Percentiles rank a stretch among this genome's conserved stretches.
Evolutionary conservation across 2,329 filamentous ascomycete genomes (phyloP).

Genomic region (Alternaria triticimaculans): DNA sequence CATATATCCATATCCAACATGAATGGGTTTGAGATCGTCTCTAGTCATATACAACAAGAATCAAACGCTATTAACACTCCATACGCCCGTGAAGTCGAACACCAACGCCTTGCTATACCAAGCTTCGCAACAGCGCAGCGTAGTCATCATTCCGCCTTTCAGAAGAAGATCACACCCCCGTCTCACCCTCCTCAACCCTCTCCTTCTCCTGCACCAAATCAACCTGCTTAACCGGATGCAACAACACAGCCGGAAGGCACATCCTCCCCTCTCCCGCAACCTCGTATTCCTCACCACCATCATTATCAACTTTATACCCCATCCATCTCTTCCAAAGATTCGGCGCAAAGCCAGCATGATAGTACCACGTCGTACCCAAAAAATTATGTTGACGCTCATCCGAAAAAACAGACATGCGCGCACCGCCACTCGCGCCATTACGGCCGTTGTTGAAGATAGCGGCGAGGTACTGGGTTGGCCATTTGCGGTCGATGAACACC

Average conservation of each 20-base stretch:
- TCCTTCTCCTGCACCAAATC: conserved; percentile 54
- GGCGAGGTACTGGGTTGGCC: conserved; percentile 61
- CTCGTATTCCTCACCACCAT: conserved; percentile 56
- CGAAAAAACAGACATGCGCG: conserved; percentile 56
- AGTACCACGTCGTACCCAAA: conserved; percentile 61
- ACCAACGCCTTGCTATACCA: neutral
- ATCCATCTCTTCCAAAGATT: conserved; percentile 65
- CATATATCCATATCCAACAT: neutral
- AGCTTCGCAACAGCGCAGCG: too few relatives aligned
- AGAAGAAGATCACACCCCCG: too few relatives aligned
- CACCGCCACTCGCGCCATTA: conserved; percentile 58
- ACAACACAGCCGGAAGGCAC: conserved; percentile 56
- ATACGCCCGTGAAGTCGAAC: neutral
- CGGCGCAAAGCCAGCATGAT: conserved; percentile 59
- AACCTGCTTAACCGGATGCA: conserved; percentile 60
- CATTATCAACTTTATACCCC: conserved; percentile 60
- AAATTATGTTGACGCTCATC: conserved; percentile 63
- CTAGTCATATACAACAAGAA: conserved; percentile 7
- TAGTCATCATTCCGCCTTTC: neutral
- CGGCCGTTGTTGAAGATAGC: conserved; percentile 64
- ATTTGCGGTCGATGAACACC: conserved; percentile 63
- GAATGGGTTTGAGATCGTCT: neutral
- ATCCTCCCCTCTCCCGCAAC: conserved; percentile 55
- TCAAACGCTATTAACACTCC: neutral
- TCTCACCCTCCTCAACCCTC: neutral